A percentile compares a stretch with the other conserved stretches of the same genome.
Evolutionary conservation across 2,329 filamentous ascomycete genomes (phyloP).

Genomic region (Phyllosticta ampelicida): DNA sequence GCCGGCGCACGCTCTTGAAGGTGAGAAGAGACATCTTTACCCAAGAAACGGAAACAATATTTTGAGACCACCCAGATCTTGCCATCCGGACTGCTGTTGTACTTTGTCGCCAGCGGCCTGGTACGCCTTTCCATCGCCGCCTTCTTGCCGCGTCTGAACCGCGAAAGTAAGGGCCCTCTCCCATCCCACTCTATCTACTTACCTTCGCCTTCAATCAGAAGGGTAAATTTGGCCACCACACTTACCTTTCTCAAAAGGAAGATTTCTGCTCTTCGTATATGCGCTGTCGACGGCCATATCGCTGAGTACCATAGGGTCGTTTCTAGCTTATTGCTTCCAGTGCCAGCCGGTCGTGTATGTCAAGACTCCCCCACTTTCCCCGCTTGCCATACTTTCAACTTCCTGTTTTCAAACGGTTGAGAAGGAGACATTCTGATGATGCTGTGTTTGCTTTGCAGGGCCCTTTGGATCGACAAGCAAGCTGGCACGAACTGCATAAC

Average conservation of each 20-base stretch:
- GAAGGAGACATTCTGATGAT: neutral
- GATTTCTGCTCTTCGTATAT: conserved; percentile 3
- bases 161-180: conserved; percentile 22
- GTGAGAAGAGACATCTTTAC: neutral
- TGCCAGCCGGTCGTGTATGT: conserved; percentile 9
- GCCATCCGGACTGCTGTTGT: conserved; percentile 14
- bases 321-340: conserved; percentile 9
- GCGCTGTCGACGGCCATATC: neutral
- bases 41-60: too few species aligned
- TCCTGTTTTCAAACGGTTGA: neutral
- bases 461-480: conserved; percentile 9
- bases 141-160: conserved; percentile 26
- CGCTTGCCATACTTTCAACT: too few species aligned
- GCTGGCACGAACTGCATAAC: conserved; percentile 19
- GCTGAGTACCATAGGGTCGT: conserved; percentile 1
- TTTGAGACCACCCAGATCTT: conserved; percentile 11
- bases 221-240: neutral
- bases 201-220: neutral
- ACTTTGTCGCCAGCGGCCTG: conserved; percentile 23
- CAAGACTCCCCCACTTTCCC: too few species aligned
- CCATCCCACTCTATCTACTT: neutral
- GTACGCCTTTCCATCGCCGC: conserved; percentile 26
- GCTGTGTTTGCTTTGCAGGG: neutral
- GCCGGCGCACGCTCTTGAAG: neutral
- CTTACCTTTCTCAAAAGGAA: neutral